Conservation (phyloP, 164 flowering plant species). For the Akebia trifoliata region DNA sequence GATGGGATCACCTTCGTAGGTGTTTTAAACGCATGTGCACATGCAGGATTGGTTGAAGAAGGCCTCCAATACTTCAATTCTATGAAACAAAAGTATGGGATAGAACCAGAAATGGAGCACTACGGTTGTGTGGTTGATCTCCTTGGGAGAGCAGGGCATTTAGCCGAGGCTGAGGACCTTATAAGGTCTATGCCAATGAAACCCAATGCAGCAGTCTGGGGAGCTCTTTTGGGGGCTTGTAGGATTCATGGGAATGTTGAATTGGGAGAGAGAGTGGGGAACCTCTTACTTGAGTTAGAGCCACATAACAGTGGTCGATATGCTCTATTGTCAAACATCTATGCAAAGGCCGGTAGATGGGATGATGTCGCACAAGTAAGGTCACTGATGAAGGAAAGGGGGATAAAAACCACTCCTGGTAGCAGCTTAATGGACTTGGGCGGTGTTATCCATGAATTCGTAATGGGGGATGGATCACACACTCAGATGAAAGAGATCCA, state of each 20-base stretch:
- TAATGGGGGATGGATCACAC: constrained; percentile 32
- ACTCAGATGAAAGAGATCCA: constrained; percentile 28
- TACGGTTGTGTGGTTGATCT: constrained; percentile 42
- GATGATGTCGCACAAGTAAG: constrained; percentile 32
- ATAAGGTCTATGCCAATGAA: constrained; percentile 32
- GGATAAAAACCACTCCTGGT: constrained; percentile 36
- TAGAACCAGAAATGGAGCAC: constrained; percentile 35
- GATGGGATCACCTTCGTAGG: constrained; percentile 35
- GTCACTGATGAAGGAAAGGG: constrained; percentile 34
- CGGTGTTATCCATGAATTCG: constrained; percentile 31
- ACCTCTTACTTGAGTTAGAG: constrained; percentile 32
- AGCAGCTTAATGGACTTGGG: constrained; percentile 31
- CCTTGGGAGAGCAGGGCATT: constrained; percentile 38
- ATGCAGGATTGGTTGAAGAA: constrained; percentile 36
- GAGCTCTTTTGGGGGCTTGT: constrained; percentile 42
- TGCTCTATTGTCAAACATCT: constrained; percentile 33
- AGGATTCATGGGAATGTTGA: constrained; percentile 33
- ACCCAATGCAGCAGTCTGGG: constrained; percentile 38
- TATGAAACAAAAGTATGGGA: constrained; percentile 22
- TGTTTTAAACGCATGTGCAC: constrained; percentile 39
- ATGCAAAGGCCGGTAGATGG: constrained; percentile 41
- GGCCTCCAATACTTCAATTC: constrained; percentile 26
- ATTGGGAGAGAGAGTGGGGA: constrained; percentile 32
- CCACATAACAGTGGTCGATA: constrained; percentile 38
- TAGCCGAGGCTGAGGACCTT: constrained; percentile 30